A percentile compares a stretch with the other conserved stretches of the same genome.
phyloP scores from a whole-genome alignment of 495 filamentous ascomycete genomes.

The Cercophora sp. region DNA sequence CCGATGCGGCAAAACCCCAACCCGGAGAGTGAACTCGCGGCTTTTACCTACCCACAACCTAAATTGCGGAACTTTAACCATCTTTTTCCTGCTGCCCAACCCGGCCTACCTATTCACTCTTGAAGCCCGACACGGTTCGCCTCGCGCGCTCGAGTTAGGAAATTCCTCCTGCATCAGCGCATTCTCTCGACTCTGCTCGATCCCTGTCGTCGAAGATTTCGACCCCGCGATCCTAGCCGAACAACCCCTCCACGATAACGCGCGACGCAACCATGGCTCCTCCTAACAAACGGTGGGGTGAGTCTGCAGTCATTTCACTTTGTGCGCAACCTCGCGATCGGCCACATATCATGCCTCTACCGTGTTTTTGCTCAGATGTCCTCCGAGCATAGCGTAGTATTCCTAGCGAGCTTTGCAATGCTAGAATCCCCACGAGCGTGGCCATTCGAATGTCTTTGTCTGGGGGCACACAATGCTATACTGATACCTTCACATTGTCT shows the following conservation, averaged over 20 bases:
- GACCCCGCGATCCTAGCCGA: too few relatives aligned
- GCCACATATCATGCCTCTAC: too few relatives aligned
- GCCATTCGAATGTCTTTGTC: too few relatives aligned
- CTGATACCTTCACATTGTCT: slow-evolving; percentile 8
- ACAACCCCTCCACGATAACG: not conserved
- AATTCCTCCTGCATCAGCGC: too few relatives aligned
- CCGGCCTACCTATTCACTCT: too few relatives aligned
- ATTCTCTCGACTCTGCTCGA: not conserved
- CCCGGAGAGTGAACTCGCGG: slow-evolving; percentile 1
- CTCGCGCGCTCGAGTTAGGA: too few relatives aligned
- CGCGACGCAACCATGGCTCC: slow-evolving; percentile 25
- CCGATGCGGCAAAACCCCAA: slow-evolving; percentile 7
- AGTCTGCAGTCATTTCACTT: slow-evolving; percentile 20
- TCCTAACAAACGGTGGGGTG: slow-evolving; percentile 33
- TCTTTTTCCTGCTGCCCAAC: slow-evolving; percentile 15
- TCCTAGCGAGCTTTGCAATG: too few relatives aligned
- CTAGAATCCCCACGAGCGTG: too few relatives aligned
- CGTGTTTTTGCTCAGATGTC: too few relatives aligned
- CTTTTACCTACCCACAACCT: slow-evolving; percentile 17
- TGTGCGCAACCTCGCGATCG: slow-evolving; percentile 18
- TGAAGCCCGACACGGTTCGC: too few relatives aligned
- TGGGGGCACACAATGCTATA: not conserved
- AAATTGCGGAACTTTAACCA: slow-evolving; percentile 11
- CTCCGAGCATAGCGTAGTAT: too few relatives aligned
- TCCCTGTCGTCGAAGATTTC: too few relatives aligned